Base-by-base conservation (phyloP, 2,329 filamentous ascomycete species). In the Alternaria ethzedia region DNA sequence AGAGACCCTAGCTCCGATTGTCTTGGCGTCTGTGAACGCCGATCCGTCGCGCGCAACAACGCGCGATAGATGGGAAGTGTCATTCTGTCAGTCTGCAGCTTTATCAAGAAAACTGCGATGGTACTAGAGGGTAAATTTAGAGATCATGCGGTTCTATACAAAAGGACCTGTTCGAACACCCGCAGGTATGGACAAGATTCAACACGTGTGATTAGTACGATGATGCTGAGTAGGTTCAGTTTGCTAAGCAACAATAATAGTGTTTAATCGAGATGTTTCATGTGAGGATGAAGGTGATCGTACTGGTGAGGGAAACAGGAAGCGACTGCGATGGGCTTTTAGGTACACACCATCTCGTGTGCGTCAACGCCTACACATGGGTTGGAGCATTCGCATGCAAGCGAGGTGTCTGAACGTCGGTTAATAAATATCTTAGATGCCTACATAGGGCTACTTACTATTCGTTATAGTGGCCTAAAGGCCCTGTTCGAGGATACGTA, bases 1-100 rank as follows among this genome's bases (percentile, higher is more conserved):
- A 61, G 55, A 61, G 55, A 47, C 57, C 59, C 54, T 62, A 62
- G 59, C 59, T 59, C 59, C 55, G 55, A 26, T 54, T 57, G 57
- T 54, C 59, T 62, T 62, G 59, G 59, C 59, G 47, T 26, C 30
- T 36, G 44, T 41, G 44, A 54, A 44, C 57, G 59, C 59, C 59
- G 55, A 62, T 62, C 59, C 28, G 41, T 54, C 49, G 59, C 59
- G 54, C 17, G 11, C 12, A 47, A 47, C 15, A 52, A 21, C 30
- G 23, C 49, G 25, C 36, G 36, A 41, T 41, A 41, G 36, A 41
- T 41, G 9, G 36, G 36, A 10, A 10, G 36, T 41, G 36, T 41
- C 36, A 41, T 41, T 41, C 15, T 11, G 15, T 41, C 32, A 15
- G 32, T 36, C 0, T n/a, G 32, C 32, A 41, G n/a, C 36, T 41